These are phyloP conservation scores for Porphyrellus sp. DNA, from an alignment of 1,284 basidiomycete genomes.

Conservation along the genomic window DNA sequence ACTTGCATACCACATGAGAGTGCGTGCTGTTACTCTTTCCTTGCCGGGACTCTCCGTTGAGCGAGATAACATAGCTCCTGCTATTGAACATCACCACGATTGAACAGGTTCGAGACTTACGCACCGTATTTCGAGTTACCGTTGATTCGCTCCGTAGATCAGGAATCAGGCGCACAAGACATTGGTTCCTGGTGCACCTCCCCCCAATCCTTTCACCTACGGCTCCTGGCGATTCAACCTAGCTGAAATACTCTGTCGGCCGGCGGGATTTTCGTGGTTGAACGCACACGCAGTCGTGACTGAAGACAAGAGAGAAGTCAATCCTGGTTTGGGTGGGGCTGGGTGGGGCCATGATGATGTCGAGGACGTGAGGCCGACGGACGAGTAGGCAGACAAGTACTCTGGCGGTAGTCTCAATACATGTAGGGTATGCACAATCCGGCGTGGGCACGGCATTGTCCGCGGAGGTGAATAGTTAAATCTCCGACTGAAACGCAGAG, in stretches of 20 bases:
- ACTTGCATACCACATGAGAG: constrained; percentile 79
- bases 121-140: background rate
- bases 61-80: constrained; percentile 52
- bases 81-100: constrained; percentile 88
- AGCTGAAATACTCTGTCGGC: constrained; percentile 66
- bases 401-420: too few relatives aligned
- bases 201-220: constrained; percentile 77
- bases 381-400: constrained; percentile 31
- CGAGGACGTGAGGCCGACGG: constrained; percentile 16
- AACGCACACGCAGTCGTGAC: constrained; percentile 52
- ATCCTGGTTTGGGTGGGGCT: constrained; percentile 48
- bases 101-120: constrained; percentile 67
- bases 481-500: constrained; percentile 28
- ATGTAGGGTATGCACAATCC: background rate
- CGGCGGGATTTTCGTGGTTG: constrained; percentile 69
- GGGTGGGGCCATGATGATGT: constrained; percentile 30
- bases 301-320: constrained; percentile 65
- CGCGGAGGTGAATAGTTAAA: constrained; percentile 26
- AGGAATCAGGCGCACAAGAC: constrained; percentile 76
- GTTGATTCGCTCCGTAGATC: constrained; percentile 45
- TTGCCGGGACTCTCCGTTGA: constrained; percentile 1
- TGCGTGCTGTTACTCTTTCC: constrained; percentile 39
- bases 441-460: background rate
- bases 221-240: constrained; percentile 69
- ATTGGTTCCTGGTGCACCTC: constrained; percentile 55